These are phyloP conservation scores for Geranium rotundifolium DNA, from an alignment of 345 rosid species.

Conservation along the genomic window DNA sequence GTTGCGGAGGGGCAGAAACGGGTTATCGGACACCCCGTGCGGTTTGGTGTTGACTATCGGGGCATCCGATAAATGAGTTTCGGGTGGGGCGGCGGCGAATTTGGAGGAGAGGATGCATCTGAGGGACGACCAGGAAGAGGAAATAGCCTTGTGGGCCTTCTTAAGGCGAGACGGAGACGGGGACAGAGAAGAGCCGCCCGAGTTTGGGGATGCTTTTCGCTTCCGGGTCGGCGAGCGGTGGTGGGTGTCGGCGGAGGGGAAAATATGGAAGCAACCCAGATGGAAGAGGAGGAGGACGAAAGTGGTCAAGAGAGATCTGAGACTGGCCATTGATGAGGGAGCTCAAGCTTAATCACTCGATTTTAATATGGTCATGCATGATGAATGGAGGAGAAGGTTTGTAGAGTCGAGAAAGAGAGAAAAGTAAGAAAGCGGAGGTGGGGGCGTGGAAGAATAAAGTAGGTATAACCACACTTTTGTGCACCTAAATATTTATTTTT, in stretches of 20 bases:
- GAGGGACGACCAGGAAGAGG: slow-evolving; percentile 56
- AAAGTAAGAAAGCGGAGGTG: background rate
- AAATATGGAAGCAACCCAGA: slow-evolving; percentile 52
- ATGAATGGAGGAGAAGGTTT: background rate
- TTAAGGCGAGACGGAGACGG: slow-evolving; percentile 16
- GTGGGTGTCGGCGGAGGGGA: slow-evolving; percentile 9
- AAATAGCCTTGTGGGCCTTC: slow-evolving; percentile 26
- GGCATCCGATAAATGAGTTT: background rate
- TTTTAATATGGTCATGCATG: background rate
- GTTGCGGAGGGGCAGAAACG: slow-evolving; percentile 48
- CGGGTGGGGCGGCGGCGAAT: slow-evolving; percentile 18
- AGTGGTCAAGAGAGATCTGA: slow-evolving; percentile 36
- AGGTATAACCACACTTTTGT: too few species aligned
- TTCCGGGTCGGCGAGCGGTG: slow-evolving; percentile 1
- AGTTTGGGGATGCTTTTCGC: slow-evolving; percentile 14
- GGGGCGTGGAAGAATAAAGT: background rate
- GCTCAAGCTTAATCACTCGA: background rate
- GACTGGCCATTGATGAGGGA: slow-evolving; percentile 20
- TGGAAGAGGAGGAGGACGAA: slow-evolving; percentile 40
- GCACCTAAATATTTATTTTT: too few species aligned
- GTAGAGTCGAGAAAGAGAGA: background rate
- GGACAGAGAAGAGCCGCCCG: background rate
- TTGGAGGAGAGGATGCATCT: slow-evolving; percentile 33
- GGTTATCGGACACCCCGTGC: slow-evolving; percentile 16
- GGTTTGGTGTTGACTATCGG: slow-evolving; percentile 4